Base-by-base conservation (phyloP, 208 protist species). In the Dictyostelium gargantuum region DNA sequence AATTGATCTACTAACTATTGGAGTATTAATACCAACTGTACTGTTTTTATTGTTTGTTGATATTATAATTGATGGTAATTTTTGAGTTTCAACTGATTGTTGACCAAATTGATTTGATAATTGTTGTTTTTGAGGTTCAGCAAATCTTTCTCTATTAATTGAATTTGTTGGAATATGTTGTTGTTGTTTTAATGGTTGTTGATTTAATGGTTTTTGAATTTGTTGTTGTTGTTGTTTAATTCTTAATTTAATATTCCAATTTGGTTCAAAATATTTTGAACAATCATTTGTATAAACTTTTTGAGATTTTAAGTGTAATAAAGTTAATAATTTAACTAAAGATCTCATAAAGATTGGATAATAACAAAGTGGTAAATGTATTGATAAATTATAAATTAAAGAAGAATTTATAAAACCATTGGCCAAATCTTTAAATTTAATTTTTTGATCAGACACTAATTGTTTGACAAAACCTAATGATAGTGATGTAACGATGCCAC, bases 271-370 rank as follows among this genome's bases (percentile, higher is more conserved):
- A 70, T 70, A 70, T 70, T 70, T 21, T 70, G 23, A 29, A 75
- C 40, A 29, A 75, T 75, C 13, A 70, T 26, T 19, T 23, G 13
- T 11, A 23, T 70, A 40, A 19, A 66, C 26, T 35, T 32, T n/a
- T 66, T 66, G 58, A 46, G 68, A 74, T 46, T 74, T 46, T 23
- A 77, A 11, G 11, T 77, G 42, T 54, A 77, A 44, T 29, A 29
- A 5, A 26, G 72, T 52, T 54, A 77, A 35, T 11, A 52, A 6
- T 77, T 77, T 52, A 42, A 77, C 72, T 11, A 77, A 21, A 29
- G 38, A 42, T 54, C 72, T 77, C 72, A 77, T 77, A 21, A 77
- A 77, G 26, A 77, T n/a, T 77, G 72, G 72, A 52, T 77, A 77
- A 35, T 52, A 77, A 3, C 17, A 38, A 38, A 77, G 4, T 77